Conservation (phyloP, 2,329 filamentous ascomycete genomes). For the Stagonosporopsis chrysanthemi region DNA sequence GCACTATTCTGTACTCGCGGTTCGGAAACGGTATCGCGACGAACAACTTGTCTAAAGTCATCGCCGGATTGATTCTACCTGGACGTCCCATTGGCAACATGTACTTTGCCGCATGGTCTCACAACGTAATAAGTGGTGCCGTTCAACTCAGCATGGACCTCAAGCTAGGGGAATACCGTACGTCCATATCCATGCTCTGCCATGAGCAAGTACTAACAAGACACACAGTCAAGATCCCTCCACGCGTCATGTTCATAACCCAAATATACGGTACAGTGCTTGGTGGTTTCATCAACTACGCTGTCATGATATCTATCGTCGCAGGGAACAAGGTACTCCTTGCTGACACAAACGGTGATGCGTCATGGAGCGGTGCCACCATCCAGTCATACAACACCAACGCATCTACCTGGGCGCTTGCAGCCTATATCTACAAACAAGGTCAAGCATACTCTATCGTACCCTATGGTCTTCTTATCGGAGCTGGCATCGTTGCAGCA, state of each 20-base stretch:
- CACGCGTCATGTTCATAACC: constrained; percentile 26
- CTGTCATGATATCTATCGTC: constrained; percentile 26
- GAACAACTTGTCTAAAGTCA: constrained; percentile 27
- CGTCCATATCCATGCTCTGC: background rate
- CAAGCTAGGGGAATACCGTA: constrained; percentile 25
- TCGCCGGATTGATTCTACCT: constrained; percentile 23
- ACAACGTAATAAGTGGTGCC: constrained; percentile 22
- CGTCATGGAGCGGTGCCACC: constrained; percentile 23
- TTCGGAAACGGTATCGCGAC: constrained; percentile 27
- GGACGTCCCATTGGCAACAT: constrained; percentile 25
- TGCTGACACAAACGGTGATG: constrained; percentile 23
- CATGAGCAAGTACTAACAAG: background rate
- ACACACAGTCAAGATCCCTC: constrained; percentile 22
- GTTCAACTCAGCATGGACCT: constrained; percentile 25
- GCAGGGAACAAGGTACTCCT: constrained; percentile 20
- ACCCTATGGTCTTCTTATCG: constrained; percentile 22
- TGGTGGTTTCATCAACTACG: constrained; percentile 28
- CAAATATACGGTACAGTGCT: constrained; percentile 26
- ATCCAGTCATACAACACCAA: constrained; percentile 29
- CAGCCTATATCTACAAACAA: constrained; percentile 25
- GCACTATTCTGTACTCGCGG: constrained; percentile 22
- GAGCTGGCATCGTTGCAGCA: constrained; percentile 18
- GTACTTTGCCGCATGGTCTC: constrained; percentile 27
- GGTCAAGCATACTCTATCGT: constrained; percentile 23
- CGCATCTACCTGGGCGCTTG: constrained; percentile 25